phyloP scores from a whole-genome alignment of 169 alveolate species.

The Plasmodium cynomolgi region DNA sequence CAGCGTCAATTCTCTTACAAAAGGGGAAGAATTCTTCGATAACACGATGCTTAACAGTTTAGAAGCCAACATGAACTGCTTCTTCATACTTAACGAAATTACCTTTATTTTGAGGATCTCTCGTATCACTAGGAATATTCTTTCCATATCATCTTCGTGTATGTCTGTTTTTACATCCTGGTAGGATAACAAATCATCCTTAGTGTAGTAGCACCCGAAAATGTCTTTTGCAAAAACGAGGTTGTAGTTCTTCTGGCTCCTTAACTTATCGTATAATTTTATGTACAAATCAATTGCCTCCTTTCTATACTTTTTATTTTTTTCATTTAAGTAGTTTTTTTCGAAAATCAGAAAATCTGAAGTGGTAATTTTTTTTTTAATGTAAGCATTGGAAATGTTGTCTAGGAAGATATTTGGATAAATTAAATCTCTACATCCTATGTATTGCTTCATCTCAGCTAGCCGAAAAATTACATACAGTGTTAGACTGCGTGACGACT shows the following conservation, averaged over 20 bases:
- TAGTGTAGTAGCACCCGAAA: conserved; percentile 60
- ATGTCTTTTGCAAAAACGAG: conserved; percentile 66
- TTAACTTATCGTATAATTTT: conserved; percentile 30
- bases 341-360: conserved; percentile 46
- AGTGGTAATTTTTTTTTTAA: conserved; percentile 29
- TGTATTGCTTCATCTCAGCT: conserved; percentile 68
- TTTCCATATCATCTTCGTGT: conserved; percentile 18
- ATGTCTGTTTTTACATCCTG: not conserved
- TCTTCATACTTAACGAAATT: conserved; percentile 33
- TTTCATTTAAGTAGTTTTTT: conserved; percentile 61
- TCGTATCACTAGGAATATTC: conserved; percentile 18
- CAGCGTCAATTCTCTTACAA: conserved; percentile 36
- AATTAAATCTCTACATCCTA: conserved; percentile 67
- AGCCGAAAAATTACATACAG: conserved; percentile 30
- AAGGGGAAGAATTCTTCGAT: conserved; percentile 58
- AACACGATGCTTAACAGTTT: conserved; percentile 52
- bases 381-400: conserved; percentile 9
- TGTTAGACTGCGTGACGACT: conserved; percentile 27
- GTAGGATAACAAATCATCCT: conserved; percentile 10
- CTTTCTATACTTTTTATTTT: conserved; percentile 36
- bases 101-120: conserved; percentile 62
- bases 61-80: conserved; percentile 56
- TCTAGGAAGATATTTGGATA: conserved; percentile 22
- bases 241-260: conserved; percentile 15
- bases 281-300: conserved; percentile 64